Percentiles rank a stretch among this genome's conserved stretches.
phyloP scores from a whole-genome alignment of 2,329 filamentous ascomycete genomes.

The Curvularia spicifera region DNA sequence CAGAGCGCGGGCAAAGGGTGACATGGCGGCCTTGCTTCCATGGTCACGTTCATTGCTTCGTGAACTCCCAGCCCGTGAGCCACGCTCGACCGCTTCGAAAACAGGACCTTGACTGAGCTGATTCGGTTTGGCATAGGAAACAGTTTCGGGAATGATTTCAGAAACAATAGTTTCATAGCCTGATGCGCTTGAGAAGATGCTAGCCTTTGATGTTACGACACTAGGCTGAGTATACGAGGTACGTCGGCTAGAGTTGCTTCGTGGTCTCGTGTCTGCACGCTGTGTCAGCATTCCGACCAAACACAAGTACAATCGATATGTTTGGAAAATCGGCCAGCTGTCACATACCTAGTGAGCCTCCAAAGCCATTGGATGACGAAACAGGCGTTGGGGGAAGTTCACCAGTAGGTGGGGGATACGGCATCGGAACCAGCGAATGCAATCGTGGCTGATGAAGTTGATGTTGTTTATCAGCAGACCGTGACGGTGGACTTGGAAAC shows the following conservation, averaged over 20 bases:
- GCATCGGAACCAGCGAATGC: conserved; percentile 21
- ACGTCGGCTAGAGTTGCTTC: conserved; percentile 27
- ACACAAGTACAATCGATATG: background rate
- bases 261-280: conserved; percentile 18
- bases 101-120: conserved; percentile 5
- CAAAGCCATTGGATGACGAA: conserved; percentile 9
- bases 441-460: conserved; percentile 19
- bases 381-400: conserved; percentile 29
- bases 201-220: conserved; percentile 25
- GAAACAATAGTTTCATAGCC: conserved; percentile 27
- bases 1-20: conserved; percentile 32
- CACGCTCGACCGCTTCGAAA: conserved; percentile 30
- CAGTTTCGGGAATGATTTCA: conserved; percentile 22
- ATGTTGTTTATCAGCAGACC: conserved; percentile 9
- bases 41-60: conserved; percentile 23
- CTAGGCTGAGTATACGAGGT: conserved; percentile 29
- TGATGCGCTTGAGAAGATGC: conserved; percentile 28
- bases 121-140: conserved; percentile 11
- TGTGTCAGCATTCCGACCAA: conserved; percentile 15
- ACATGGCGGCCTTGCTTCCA: conserved; percentile 23
- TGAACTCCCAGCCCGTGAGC: conserved; percentile 30
- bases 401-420: conserved; percentile 25
- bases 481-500: conserved; percentile 8
- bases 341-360: conserved; percentile 30
- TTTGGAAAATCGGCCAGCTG: too few relatives aligned